Percentiles rank a stretch among this genome's conserved stretches.
phyloP scores from a whole-genome alignment of 331 rosid genomes.

The Prunus yedoensis region DNA sequence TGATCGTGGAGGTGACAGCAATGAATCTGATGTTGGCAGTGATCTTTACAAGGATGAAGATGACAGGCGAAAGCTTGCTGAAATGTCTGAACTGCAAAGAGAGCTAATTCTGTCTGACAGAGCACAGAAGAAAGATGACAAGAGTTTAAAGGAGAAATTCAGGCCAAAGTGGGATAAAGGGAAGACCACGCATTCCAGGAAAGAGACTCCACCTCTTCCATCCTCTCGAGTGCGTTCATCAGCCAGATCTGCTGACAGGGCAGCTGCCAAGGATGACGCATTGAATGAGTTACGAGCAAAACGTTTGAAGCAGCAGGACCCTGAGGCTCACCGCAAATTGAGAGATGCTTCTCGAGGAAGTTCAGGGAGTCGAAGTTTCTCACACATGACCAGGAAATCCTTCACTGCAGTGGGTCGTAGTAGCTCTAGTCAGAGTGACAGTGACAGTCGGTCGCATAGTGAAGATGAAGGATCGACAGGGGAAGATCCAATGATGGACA shows the following conservation, averaged over 20 bases:
- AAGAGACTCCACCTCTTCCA: conserved; percentile 57
- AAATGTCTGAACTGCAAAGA: conserved; percentile 95
- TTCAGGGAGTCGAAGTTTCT: conserved; percentile 42
- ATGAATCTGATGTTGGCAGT: conserved; percentile 73
- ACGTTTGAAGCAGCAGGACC: conserved; percentile 85
- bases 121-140: conserved; percentile 81
- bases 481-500: conserved; percentile 71
- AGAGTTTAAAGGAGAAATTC: conserved; percentile 67
- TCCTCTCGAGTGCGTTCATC: conserved; percentile 81
- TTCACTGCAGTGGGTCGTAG: conserved; percentile 56
- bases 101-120: conserved; percentile 93
- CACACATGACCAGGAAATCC: conserved; percentile 53
- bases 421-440: conserved; percentile 82
- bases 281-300: conserved; percentile 90
- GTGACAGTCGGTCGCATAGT: conserved; percentile 71
- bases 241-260: conserved; percentile 75
- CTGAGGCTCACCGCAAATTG: conserved; percentile 62
- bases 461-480: conserved; percentile 74
- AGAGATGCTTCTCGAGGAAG: conserved; percentile 59
- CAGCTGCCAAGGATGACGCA: conserved; percentile 90
- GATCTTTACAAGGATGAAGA: conserved; percentile 91
- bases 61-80: conserved; percentile 72
- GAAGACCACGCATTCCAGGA: conserved; percentile 43
- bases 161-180: conserved; percentile 74
- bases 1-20: conserved; percentile 57